Base-by-base conservation (phyloP, 495 filamentous ascomycete species). In the Glonium stellatum region DNA sequence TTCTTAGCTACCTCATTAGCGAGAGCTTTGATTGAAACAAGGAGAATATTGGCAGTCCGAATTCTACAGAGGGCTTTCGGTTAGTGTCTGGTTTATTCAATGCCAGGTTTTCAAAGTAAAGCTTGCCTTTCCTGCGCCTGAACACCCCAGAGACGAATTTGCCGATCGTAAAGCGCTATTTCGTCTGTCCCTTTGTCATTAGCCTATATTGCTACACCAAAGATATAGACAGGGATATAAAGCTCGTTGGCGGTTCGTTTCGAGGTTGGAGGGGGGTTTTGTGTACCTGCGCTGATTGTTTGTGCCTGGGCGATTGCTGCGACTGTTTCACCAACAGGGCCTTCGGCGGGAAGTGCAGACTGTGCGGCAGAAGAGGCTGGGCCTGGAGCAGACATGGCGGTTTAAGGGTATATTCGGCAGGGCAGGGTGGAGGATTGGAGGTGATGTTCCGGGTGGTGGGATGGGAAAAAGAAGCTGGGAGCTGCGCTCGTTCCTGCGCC, bases 121-220 rank as follows among this genome's bases (percentile, higher is more conserved):
- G 22, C 75, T 70, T 69, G 87, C 85, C 83, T 83, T 63, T 87
- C 87, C 72, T 98, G 93, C 5, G 95, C 93, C 69, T 95, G 83
- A 59, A 97, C 87, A 53, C 93, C 93, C 93, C 93, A 98, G 31
- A 98, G 83, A n/a, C 93, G 88, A 68, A 97, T 96, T 72, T 98
- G 93, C 21, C 93, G 87, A 73, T 98, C 93, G 74, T 98, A 98
- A 22, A 98, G 83, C 39, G 95, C 95, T 68, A 97, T 96, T 69
- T 98, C 93, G 75, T 96, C 93, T 95, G 63, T 64, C 27, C 6
- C 39, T 44, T 11, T 11, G 39, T 11, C 13, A 18, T 44, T 18
- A 44, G 39, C 39, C 18, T 44, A 44, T 44, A 18, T 18, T 15
- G 2, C 18, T 15, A 13, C 18, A 15, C 18, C 39, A 61, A 44